Evolutionary conservation across 192 early-diverging fungal genomes (phyloP).

Genomic region (Tieghemiomyces parasiticus): DNA sequence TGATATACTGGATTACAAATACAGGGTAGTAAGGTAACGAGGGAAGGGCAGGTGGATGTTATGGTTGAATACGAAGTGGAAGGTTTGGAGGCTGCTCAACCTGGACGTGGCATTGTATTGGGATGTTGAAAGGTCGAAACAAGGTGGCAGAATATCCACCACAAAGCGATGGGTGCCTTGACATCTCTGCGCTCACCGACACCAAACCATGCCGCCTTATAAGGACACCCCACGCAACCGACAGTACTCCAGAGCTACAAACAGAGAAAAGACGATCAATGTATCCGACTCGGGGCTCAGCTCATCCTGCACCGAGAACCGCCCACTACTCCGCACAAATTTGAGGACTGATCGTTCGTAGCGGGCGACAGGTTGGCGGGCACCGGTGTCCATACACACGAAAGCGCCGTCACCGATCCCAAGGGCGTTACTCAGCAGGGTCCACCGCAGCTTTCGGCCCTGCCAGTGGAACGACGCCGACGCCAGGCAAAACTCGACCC

Average conservation of each 20-base stretch:
- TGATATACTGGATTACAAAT: too few species aligned
- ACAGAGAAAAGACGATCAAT: neutral
- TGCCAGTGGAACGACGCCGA: conserved; percentile 6
- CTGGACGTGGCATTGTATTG: too few species aligned
- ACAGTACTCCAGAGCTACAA: conserved; percentile 11
- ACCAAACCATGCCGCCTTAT: too few species aligned
- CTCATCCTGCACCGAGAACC: neutral
- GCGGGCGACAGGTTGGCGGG: conserved; percentile 5
- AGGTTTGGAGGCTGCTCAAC: too few species aligned
- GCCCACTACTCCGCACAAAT: neutral
- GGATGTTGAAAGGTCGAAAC: too few species aligned
- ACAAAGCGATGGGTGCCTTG: too few species aligned
- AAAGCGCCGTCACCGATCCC: conserved; percentile 7
- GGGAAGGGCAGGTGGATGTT: too few species aligned
- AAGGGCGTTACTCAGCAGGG: conserved; percentile 8
- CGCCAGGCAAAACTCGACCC: conserved; percentile 9
- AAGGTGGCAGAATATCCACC: too few species aligned
- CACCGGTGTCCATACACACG: conserved; percentile 9
- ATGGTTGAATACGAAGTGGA: too few species aligned
- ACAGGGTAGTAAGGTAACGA: too few species aligned
- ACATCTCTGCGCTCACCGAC: too few species aligned
- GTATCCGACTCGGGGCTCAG: neutral
- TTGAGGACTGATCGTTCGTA: neutral
- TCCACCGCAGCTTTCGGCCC: conserved; percentile 3
- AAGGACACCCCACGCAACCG: neutral